Conservation (phyloP, 768 basidiomycete species). For the Tylopilus plumbeoviolaceoides region DNA sequence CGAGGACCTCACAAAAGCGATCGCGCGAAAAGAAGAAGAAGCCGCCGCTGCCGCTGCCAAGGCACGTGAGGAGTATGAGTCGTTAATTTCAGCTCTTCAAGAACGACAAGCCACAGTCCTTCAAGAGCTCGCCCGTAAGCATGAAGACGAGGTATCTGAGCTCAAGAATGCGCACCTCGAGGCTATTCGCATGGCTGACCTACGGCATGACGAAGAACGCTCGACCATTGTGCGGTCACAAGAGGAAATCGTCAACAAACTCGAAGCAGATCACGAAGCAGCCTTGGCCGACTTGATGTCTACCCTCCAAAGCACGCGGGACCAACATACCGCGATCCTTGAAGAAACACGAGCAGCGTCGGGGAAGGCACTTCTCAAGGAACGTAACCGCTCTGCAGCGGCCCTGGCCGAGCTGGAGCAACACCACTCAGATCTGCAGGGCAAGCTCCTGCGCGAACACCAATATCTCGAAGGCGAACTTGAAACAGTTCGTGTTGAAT, state of each 20-base stretch:
- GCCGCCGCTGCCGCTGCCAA: slow-evolving; percentile 33
- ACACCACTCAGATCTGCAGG: slow-evolving; percentile 47
- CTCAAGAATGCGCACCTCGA: slow-evolving; percentile 47
- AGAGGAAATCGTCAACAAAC: slow-evolving; percentile 35
- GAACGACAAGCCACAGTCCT: slow-evolving; percentile 55
- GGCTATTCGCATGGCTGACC: slow-evolving; percentile 30
- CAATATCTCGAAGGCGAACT: slow-evolving; percentile 47
- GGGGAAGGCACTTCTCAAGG: slow-evolving; percentile 38
- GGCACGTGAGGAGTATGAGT: slow-evolving; percentile 46
- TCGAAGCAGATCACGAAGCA: slow-evolving; percentile 47
- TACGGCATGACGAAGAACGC: slow-evolving; percentile 36
- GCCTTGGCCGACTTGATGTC: slow-evolving; percentile 40
- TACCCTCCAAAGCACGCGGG: slow-evolving; percentile 36
- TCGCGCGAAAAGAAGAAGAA: slow-evolving; percentile 49
- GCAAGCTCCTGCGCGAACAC: slow-evolving; percentile 35
- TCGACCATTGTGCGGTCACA: slow-evolving; percentile 38
- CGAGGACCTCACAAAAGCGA: slow-evolving; percentile 57
- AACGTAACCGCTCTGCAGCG: slow-evolving; percentile 42
- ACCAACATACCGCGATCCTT: slow-evolving; percentile 32
- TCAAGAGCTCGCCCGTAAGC: slow-evolving; percentile 50
- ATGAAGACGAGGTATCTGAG: slow-evolving; percentile 50
- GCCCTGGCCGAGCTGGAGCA: slow-evolving; percentile 48
- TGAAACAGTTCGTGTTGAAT: slow-evolving; percentile 48
- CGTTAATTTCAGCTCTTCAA: slow-evolving; percentile 42
- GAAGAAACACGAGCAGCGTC: slow-evolving; percentile 34